Conservation (phyloP, 169 alveolate genomes). For the Plasmodium sp. region DNA sequence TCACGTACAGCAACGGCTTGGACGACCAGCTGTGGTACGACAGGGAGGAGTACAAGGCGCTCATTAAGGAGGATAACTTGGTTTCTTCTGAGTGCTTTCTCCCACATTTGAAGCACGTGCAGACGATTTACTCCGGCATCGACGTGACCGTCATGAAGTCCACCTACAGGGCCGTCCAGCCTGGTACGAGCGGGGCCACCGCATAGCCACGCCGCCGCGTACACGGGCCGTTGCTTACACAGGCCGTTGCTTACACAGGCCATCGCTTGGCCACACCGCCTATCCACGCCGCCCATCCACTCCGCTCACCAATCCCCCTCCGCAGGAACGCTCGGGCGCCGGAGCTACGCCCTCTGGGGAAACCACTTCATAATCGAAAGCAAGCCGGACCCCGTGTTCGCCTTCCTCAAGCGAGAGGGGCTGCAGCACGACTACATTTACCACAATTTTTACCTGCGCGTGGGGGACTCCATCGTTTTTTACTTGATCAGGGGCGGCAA, state of each 20-base stretch:
- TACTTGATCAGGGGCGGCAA: slow-evolving; percentile 67
- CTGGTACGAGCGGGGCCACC: slow-evolving; percentile 5
- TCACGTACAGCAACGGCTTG: slow-evolving; percentile 37
- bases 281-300: not conserved
- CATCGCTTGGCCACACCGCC: not conserved
- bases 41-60: slow-evolving; percentile 22
- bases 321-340: slow-evolving; percentile 38
- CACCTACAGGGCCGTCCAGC: slow-evolving; percentile 59
- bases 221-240: not conserved
- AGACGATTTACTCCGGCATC: slow-evolving; percentile 58
- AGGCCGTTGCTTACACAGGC: not conserved
- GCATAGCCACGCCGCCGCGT: not conserved
- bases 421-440: slow-evolving; percentile 65
- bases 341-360: slow-evolving; percentile 63
- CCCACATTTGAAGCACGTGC: slow-evolving; percentile 54
- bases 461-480: slow-evolving; percentile 55
- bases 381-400: slow-evolving; percentile 46
- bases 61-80: slow-evolving; percentile 25
- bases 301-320: not conserved
- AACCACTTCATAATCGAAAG: slow-evolving; percentile 48
- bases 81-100: slow-evolving; percentile 34
- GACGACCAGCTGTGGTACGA: slow-evolving; percentile 72
- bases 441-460: slow-evolving; percentile 57
- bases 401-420: slow-evolving; percentile 61
- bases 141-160: slow-evolving; percentile 72